Base-by-base conservation (phyloP, 2,329 filamentous ascomycete species). In the Trichoderma hamatum region DNA sequence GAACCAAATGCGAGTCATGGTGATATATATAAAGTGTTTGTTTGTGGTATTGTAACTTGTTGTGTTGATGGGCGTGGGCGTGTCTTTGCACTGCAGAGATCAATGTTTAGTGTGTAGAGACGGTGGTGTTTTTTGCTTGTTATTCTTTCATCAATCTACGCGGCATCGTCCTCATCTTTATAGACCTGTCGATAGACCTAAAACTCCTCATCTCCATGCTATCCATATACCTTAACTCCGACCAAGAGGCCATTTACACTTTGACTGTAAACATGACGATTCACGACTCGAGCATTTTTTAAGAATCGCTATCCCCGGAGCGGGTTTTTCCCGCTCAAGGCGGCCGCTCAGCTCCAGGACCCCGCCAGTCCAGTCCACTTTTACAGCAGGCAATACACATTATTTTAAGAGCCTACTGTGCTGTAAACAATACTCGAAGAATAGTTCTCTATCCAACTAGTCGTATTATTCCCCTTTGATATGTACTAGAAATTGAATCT, bases 1-100 rank as follows among this genome's bases (percentile, higher is more conserved):
- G 58, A 85, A 78, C 82, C 82, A 85, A 46, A 80, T 63, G 51
- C 69, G 56, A 21, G 56, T 39, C 69, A 67, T 67, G 6, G 6
- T 26, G 5, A 19, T 46, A 32, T 39, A 28, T 7, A 5, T 52
- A 26, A 14, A 16, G 51, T 49, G 1, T 13, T 32, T 52, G 26
- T 30, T 9, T 49, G 13, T 3, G 11, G 54, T 14, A 21, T 49
- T 19, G 21, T 49, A 36, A 7, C 3, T 19, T 30, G 3, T 36
- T 10, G n/a, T 61, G n/a, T n/a, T n/a, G n/a, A 28, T 24, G 16
- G 43, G 3, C 28, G 10, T n/a, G n/a, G n/a, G n/a, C 10, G 6
- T 36, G 16, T 2, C 7, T n/a, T 19, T 28, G n/a, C 21, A n/a
- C 28, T 28, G n/a, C n/a, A 49, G 30, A 32, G 24, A 34, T 4